Evolutionary conservation across 2,329 filamentous ascomycete genomes (phyloP).

Genomic region (Cryphonectria carpinicola): DNA sequence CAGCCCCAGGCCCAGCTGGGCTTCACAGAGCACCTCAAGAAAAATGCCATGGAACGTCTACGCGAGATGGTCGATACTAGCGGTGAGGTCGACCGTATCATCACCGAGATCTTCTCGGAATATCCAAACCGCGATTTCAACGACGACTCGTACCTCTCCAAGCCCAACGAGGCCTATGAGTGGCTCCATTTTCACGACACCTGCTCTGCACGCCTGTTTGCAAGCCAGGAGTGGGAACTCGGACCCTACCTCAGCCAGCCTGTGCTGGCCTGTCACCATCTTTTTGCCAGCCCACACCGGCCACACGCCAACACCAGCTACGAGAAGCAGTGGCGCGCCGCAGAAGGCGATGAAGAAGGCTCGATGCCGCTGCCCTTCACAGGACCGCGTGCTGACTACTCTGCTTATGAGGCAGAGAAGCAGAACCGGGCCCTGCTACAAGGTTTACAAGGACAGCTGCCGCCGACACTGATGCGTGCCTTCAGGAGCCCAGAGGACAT

Average conservation of each 20-base stretch:
- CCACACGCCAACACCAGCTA: constrained; percentile 46
- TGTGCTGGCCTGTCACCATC: constrained; percentile 84
- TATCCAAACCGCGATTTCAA: constrained; percentile 90
- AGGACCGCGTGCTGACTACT: constrained; percentile 79
- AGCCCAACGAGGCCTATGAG: constrained; percentile 85
- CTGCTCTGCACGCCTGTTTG: constrained; percentile 76
- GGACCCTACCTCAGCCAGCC: constrained; percentile 85
- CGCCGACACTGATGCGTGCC: constrained; percentile 70
- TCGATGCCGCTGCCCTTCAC: constrained; percentile 72
- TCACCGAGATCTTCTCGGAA: constrained; percentile 81
- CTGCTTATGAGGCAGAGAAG: constrained; percentile 79
- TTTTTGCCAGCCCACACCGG: constrained; percentile 77
- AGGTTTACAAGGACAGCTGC: constrained; percentile 72
- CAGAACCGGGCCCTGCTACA: constrained; percentile 76
- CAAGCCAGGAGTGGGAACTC: constrained; percentile 92
- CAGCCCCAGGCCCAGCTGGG: constrained; percentile 65
- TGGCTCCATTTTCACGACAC: constrained; percentile 94
- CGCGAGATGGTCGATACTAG: constrained; percentile 78
- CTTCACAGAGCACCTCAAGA: constrained; percentile 74
- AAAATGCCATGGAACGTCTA: constrained; percentile 71
- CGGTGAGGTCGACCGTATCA: constrained; percentile 77
- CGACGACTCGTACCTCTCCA: constrained; percentile 88
- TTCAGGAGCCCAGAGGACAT: constrained; percentile 82
- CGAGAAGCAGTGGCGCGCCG: constrained; percentile 49
- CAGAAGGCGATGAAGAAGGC: constrained; percentile 52